These are phyloP conservation scores for Silene conica DNA, from an alignment of 148 eudicot genomes.

Conservation along the genomic window DNA sequence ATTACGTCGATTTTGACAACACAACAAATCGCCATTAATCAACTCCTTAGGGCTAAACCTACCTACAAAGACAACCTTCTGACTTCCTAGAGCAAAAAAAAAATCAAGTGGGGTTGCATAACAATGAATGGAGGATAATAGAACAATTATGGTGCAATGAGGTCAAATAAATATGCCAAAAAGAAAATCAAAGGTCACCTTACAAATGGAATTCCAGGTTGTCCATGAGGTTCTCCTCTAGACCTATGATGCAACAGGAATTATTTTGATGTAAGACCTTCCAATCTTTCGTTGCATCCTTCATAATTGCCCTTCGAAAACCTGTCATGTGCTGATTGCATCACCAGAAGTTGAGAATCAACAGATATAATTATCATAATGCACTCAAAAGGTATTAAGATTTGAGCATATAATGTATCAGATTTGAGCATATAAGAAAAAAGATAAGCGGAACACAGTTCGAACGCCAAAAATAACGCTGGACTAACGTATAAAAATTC, in stretches of 20 bases:
- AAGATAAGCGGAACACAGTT: neutral
- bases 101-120: conserved; percentile 17
- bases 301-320: neutral
- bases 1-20: conserved; percentile 15
- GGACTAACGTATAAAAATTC: conserved; percentile 1
- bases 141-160: conserved; percentile 15
- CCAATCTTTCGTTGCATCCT: neutral
- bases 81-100: conserved; percentile 8
- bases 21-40: conserved; percentile 10
- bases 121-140: conserved; percentile 17
- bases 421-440: neutral
- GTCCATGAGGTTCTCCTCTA: conserved; percentile 17
- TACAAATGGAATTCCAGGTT: conserved; percentile 14
- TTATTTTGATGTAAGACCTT: conserved; percentile 1
- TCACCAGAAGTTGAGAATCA: conserved; percentile 12
- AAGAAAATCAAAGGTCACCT: neutral
- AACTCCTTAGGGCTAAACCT: conserved; percentile 4
- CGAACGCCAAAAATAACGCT: neutral
- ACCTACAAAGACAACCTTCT: conserved; percentile 8
- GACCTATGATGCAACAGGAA: conserved; percentile 13
- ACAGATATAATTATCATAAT: neutral
- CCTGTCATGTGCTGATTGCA: conserved; percentile 5
- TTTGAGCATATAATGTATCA: too few species aligned
- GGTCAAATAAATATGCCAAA: conserved; percentile 20
- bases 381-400: neutral